Evolutionary conservation across 164 flowering plant species (phyloP), one percentile per base, ranked within the genome.

Genomic region (Piper betle): DNA sequence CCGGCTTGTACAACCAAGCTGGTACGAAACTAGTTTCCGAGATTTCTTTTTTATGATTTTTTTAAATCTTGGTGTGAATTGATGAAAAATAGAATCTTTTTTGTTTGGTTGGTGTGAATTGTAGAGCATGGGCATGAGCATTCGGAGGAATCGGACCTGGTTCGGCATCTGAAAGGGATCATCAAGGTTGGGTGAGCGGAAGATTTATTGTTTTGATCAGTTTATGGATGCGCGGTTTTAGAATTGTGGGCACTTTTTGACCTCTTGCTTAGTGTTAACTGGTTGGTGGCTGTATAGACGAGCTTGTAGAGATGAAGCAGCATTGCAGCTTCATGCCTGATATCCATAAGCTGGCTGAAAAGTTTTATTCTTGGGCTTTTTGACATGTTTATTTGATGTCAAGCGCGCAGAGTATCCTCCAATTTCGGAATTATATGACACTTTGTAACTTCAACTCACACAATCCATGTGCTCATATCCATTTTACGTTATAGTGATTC

Each of bases 61-160:
- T 55, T 33, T 9, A 3, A 20, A n/a, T 19, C 39, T 39, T 17
- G 33, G 33, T 1, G 18, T 38, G 15, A 56, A 43, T 16, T 19
- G 38, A 59, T 46, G 10, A 2, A 10, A 15, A 12, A 9, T 6
- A 39, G 12, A 1, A 6, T 57, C 46, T 17, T 17, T n/a, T 25
- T 53, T 18, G 10, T 37, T 43, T 20, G 43, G 10, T 16, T 16
- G n/a, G 59, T 42, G 20, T 8, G 12, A 53, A 19, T 61, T 73
- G 65, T 76, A 87, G 98, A 82, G 74, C 97, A 90, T 72, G 82
- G 86, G 9, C 97, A 87, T 73, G 85, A 70, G 52, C 77, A 79
- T 0, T 66, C 77, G 38, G 58, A 80, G 20, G 90, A 82, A 67
- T 80, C 97, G 16, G 88, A 82, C 78, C 88, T 92, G 11, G 86